phyloP scores from a whole-genome alignment of 2,329 filamentous ascomycete genomes.

The Aspergillus ochraceus region DNA sequence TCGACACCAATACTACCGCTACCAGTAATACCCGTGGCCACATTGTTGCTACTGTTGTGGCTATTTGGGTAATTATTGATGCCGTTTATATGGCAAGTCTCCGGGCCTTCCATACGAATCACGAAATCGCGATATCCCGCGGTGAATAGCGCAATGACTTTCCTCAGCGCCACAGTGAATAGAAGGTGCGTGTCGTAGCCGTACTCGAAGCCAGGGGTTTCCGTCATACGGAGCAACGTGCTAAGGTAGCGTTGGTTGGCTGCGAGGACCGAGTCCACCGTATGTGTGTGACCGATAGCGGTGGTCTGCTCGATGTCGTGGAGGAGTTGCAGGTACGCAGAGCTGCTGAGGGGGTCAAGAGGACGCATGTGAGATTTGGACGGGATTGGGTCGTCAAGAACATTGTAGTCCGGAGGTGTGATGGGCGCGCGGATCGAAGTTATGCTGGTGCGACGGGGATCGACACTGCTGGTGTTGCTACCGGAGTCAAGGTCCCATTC shows the following conservation, averaged over 20 bases:
- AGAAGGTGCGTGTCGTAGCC: conserved; percentile 12
- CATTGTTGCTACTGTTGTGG: neutral
- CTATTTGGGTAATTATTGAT: neutral
- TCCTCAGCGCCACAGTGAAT: conserved; percentile 15
- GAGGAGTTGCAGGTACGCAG: conserved; percentile 10
- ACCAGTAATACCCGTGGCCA: neutral
- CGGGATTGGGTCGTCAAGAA: neutral
- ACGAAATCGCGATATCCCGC: conserved; percentile 12
- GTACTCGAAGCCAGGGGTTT: conserved; percentile 1
- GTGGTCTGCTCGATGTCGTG: conserved; percentile 13
- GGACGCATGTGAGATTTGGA: neutral
- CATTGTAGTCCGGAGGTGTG: neutral
- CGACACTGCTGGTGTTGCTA: neutral
- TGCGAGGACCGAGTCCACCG: conserved; percentile 11
- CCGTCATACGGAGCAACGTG: conserved; percentile 10
- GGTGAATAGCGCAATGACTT: conserved; percentile 10
- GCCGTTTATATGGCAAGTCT: neutral
- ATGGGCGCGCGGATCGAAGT: neutral
- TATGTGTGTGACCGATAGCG: neutral
- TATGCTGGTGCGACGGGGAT: neutral
- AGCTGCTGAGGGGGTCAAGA: neutral
- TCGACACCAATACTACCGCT: neutral
- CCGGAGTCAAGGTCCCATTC: neutral
- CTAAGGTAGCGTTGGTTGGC: conserved; percentile 13
- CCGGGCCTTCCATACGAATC: conserved; percentile 5